phyloP scores from a whole-genome alignment of 148 eudicot species.

The Polygonum aviculare region DNA sequence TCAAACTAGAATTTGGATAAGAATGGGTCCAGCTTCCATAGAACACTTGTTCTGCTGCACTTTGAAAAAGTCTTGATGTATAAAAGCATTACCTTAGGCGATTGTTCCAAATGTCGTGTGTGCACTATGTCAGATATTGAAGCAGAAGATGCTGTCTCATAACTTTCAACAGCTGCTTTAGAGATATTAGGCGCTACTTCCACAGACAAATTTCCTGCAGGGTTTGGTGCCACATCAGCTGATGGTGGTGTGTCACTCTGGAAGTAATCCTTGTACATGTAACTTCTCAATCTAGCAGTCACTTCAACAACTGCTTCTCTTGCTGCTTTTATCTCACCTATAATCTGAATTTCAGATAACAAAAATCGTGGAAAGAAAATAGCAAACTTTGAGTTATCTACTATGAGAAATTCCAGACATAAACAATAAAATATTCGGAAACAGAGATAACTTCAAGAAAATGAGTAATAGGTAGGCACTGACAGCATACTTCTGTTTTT shows the following conservation, averaged over 20 bases:
- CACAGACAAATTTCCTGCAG: slow-evolving; percentile 26
- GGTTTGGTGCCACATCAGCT: slow-evolving; percentile 33
- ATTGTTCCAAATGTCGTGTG: slow-evolving; percentile 23
- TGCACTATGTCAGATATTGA: slow-evolving; percentile 34
- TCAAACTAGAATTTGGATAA: not conserved
- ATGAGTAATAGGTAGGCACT: not conserved
- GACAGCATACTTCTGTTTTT: not conserved
- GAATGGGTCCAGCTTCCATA: not conserved
- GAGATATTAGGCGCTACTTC: slow-evolving; percentile 38
- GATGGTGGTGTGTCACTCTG: slow-evolving; percentile 47
- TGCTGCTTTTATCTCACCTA: slow-evolving; percentile 89
- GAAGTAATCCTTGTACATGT: slow-evolving; percentile 46
- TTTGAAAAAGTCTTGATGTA: not conserved
- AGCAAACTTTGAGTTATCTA: not conserved
- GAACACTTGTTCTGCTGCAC: not conserved
- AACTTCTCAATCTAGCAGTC: slow-evolving; percentile 70
- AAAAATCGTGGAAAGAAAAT: not conserved
- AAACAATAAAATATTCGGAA: not conserved
- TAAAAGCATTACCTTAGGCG: slow-evolving; percentile 41
- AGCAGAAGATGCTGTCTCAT: slow-evolving; percentile 36
- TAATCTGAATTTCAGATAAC: slow-evolving; percentile 43
- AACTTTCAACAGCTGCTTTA: slow-evolving; percentile 26
- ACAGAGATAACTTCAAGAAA: not conserved
- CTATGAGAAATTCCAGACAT: not conserved
- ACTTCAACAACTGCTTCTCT: slow-evolving; percentile 92